A percentile compares a stretch with the other conserved stretches of the same genome.
Conservation (phyloP, 495 filamentous ascomycete genomes). For the Penicillium cosmopolitanum region DNA sequence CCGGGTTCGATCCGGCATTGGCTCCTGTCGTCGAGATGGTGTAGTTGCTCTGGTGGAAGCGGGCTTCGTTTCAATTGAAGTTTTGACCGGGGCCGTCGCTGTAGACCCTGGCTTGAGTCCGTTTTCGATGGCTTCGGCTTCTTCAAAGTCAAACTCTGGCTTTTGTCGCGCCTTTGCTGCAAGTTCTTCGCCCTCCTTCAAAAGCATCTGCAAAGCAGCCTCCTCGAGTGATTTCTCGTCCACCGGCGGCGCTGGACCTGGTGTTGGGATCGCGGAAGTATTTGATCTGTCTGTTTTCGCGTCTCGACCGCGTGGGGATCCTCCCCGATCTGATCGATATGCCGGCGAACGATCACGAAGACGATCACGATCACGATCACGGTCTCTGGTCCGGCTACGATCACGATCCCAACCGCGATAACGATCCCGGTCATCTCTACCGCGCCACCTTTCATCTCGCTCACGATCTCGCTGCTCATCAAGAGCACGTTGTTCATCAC, state of each 20-base stretch:
- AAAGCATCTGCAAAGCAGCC: constrained; percentile 55
- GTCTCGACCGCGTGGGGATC: constrained; percentile 44
- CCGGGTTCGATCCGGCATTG: constrained; percentile 33
- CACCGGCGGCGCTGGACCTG: constrained; percentile 43
- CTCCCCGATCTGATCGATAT: constrained; percentile 41
- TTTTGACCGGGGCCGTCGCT: constrained; percentile 26
- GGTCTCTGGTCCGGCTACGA: constrained; percentile 38
- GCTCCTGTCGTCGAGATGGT: constrained; percentile 35
- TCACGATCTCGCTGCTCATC: constrained; percentile 60
- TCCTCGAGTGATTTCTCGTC: constrained; percentile 63
- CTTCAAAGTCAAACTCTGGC: constrained; percentile 61
- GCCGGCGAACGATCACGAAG: constrained; percentile 39
- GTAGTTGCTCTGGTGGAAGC: constrained; percentile 35
- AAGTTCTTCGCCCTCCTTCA: constrained; percentile 63
- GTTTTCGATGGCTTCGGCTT: constrained; percentile 53
- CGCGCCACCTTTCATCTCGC: constrained; percentile 53
- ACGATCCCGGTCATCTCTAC: constrained; percentile 50
- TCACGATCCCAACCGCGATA: constrained; percentile 49
- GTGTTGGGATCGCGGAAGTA: constrained; percentile 44
- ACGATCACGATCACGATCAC: constrained; percentile 43
- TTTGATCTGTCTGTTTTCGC: constrained; percentile 44
- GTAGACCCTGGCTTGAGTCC: constrained; percentile 41
- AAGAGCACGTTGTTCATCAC: constrained; percentile 50
- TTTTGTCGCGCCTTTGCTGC: constrained; percentile 62
- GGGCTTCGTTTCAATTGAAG: constrained; percentile 33